Percentiles rank a stretch among this genome's conserved stretches.
phyloP scores from a whole-genome alignment of 345 rosid genomes.

The Ricinus communis region DNA sequence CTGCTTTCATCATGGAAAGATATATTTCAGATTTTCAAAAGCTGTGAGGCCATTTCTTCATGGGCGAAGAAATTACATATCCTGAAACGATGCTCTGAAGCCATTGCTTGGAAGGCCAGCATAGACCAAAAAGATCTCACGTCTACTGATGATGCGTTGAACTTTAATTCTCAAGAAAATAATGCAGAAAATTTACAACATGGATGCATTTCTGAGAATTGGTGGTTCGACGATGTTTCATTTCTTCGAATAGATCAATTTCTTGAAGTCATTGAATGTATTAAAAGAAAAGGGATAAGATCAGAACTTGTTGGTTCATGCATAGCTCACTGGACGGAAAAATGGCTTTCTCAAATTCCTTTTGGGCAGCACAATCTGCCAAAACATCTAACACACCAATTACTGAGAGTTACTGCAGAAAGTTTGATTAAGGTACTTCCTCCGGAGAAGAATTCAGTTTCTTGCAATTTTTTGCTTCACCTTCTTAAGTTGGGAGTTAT shows the following conservation, averaged over 20 bases:
- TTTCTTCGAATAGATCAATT: slow-evolving; percentile 60
- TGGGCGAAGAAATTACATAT: slow-evolving; percentile 44
- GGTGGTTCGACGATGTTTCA: slow-evolving; percentile 63
- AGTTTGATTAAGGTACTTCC: slow-evolving; percentile 50
- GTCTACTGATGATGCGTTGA: slow-evolving; percentile 7
- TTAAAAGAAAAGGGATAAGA: slow-evolving; percentile 38
- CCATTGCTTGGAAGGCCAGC: slow-evolving; percentile 51
- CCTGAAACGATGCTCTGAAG: slow-evolving; percentile 45
- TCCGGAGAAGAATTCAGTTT: slow-evolving; percentile 38
- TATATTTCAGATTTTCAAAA: slow-evolving; percentile 39
- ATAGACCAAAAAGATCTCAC: slow-evolving; percentile 22
- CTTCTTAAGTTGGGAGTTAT: slow-evolving; percentile 44
- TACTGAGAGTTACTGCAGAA: slow-evolving; percentile 37
- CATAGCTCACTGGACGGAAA: slow-evolving; percentile 46
- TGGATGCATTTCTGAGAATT: slow-evolving; percentile 24
- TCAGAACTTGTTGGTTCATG: slow-evolving; percentile 46
- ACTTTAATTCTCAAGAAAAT: slow-evolving; percentile 10
- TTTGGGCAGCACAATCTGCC: slow-evolving; percentile 28
- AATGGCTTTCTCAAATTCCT: slow-evolving; percentile 45
- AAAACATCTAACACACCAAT: slow-evolving; percentile 26
- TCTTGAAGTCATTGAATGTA: slow-evolving; percentile 43
- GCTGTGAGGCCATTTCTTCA: slow-evolving; percentile 46
- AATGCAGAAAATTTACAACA: slow-evolving; percentile 7
- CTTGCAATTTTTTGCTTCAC: slow-evolving; percentile 56
- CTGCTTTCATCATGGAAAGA: slow-evolving; percentile 52